phyloP scores from a whole-genome alignment of 2,329 filamentous ascomycete species.

The Thermoascus crustaceus region DNA sequence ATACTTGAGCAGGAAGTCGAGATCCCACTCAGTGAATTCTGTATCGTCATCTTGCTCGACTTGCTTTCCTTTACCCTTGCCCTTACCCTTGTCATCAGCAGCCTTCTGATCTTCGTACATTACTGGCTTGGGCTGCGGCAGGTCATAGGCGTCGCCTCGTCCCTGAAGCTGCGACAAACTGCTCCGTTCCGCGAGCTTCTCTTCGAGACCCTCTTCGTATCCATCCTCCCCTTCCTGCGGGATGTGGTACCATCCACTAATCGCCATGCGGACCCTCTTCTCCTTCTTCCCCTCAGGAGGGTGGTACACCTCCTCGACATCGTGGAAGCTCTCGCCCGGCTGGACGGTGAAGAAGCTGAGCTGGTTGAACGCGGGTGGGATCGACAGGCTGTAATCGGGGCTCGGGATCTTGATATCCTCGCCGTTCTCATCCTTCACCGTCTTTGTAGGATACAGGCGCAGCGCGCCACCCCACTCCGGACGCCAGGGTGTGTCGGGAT shows the following conservation, averaged over 20 bases:
- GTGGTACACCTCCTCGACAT: conserved; percentile 95
- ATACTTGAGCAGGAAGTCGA: conserved; percentile 85
- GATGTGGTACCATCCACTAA: conserved; percentile 98
- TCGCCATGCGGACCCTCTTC: conserved; percentile 76
- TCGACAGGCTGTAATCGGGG: conserved; percentile 69
- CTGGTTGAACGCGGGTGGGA: conserved; percentile 95
- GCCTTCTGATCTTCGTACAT: conserved; percentile 34
- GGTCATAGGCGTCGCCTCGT: conserved; percentile 82
- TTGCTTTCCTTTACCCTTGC: conserved; percentile 29
- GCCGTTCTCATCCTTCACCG: conserved; percentile 59
- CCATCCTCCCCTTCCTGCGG: conserved; percentile 91
- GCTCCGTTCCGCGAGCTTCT: conserved; percentile 79
- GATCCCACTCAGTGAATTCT: conserved; percentile 65
- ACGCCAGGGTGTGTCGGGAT: conserved; percentile 86
- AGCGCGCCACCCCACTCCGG: conserved; percentile 87
- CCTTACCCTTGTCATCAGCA: conserved; percentile 21
- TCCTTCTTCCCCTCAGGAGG: conserved; percentile 50
- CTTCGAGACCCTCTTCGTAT: conserved; percentile 78
- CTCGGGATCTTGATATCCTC: conserved; percentile 70
- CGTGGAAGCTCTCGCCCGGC: conserved; percentile 97
- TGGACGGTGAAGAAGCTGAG: conserved; percentile 97
- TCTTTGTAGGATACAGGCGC: conserved; percentile 69
- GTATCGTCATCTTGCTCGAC: conserved; percentile 44
- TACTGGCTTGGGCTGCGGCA: conserved; percentile 58
- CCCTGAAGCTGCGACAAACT: conserved; percentile 88